phyloP scores from a whole-genome alignment of 2,329 filamentous ascomycete genomes.

The Dactylellina cionopaga region DNA sequence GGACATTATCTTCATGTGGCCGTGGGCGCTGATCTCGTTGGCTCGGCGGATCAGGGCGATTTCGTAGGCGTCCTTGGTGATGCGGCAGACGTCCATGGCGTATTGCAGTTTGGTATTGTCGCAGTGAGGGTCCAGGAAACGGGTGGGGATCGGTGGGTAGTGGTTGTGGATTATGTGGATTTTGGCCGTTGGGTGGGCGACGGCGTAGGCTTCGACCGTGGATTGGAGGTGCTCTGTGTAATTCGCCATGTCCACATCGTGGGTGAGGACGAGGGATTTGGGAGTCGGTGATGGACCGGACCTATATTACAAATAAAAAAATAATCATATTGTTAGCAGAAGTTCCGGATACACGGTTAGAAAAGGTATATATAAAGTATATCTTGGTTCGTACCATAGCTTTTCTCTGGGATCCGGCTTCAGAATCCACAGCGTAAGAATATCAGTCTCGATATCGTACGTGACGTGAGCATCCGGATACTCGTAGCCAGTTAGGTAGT shows the following conservation, averaged over 20 bases:
- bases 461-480: conserved; percentile 68
- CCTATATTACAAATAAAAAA: too few relatives aligned
- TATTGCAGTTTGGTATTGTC: conserved; percentile 69
- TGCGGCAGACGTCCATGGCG: conserved; percentile 81
- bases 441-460: conserved; percentile 70
- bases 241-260: conserved; percentile 77
- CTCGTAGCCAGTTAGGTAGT: conserved; percentile 68
- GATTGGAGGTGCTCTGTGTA: conserved; percentile 64
- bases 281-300: conserved; percentile 47
- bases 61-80: conserved; percentile 87
- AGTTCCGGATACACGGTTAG: background rate
- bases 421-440: conserved; percentile 71
- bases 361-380: background rate
- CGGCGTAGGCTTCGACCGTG: conserved; percentile 58
- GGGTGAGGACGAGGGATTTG: conserved; percentile 60
- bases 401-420: conserved; percentile 45
- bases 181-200: conserved; percentile 48
- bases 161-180: conserved; percentile 53
- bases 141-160: conserved; percentile 41
- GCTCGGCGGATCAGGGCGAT: conserved; percentile 82
- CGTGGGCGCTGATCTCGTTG: conserved; percentile 79
- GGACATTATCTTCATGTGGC: conserved; percentile 73
- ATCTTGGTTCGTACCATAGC: conserved; percentile 19
- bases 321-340: background rate
- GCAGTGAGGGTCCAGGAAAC: conserved; percentile 58